Evolutionary conservation across 2,329 filamentous ascomycete genomes (phyloP).

Genomic region (Ophiostoma sp.): DNA sequence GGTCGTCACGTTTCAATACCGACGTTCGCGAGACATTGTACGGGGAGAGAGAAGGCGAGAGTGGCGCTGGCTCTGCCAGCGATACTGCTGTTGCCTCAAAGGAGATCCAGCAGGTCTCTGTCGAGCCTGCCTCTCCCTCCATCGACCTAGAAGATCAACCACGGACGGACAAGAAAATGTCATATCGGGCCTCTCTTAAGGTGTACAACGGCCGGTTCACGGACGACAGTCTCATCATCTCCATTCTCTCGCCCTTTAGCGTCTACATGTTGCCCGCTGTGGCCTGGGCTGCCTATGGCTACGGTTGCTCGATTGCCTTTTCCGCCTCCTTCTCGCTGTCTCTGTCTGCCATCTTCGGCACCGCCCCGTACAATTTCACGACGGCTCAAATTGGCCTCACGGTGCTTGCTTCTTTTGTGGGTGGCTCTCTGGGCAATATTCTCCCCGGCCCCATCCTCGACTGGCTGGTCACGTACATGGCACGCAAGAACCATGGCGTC

Average conservation of each 20-base stretch:
- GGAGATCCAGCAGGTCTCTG: neutral
- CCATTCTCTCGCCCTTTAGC: conserved; percentile 40
- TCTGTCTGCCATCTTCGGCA: conserved; percentile 40
- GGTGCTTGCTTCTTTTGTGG: conserved; percentile 43
- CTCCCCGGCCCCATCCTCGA: conserved; percentile 39
- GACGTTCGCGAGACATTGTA: conserved; percentile 13
- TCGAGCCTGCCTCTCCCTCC: neutral
- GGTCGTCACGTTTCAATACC: neutral
- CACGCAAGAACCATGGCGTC: conserved; percentile 43
- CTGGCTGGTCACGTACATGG: conserved; percentile 41
- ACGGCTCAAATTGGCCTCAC: conserved; percentile 41
- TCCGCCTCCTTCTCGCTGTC: conserved; percentile 31
- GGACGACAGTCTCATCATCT: conserved; percentile 27
- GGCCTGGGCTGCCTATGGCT: conserved; percentile 43
- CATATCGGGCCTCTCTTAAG: conserved; percentile 29
- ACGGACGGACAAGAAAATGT: conserved; percentile 24
- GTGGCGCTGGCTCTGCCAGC: neutral
- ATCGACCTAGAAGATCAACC: neutral
- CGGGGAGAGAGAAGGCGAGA: conserved; percentile 11
- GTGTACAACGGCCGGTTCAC: conserved; percentile 29
- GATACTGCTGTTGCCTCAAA: neutral
- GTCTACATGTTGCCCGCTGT: conserved; percentile 46
- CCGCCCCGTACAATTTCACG: conserved; percentile 42
- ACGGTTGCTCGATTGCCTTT: conserved; percentile 39
- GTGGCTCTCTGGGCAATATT: conserved; percentile 40